Conservation (phyloP, 139 green algal genomes). For the Eudorina sp. region DNA sequence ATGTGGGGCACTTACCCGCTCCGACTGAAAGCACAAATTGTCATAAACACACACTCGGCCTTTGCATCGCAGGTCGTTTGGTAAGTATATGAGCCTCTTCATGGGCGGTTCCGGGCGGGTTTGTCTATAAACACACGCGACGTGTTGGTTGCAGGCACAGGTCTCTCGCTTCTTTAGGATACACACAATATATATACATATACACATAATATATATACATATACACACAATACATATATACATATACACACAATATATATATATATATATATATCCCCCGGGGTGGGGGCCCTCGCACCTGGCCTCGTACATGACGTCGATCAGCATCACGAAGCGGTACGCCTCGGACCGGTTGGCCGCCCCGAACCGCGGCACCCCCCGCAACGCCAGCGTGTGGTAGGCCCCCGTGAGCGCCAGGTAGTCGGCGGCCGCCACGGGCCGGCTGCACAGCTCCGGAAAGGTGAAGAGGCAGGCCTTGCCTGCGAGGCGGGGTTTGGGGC, state of each 20-base stretch:
- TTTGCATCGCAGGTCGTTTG: too few species aligned
- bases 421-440: slow-evolving; percentile 87
- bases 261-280: too few species aligned
- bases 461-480: slow-evolving; percentile 77
- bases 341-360: slow-evolving; percentile 70
- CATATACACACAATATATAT: too few species aligned
- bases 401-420: slow-evolving; percentile 82
- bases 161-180: too few species aligned
- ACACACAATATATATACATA: too few species aligned
- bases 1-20: too few species aligned
- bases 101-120: too few species aligned
- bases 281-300: slow-evolving; percentile 53
- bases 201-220: too few species aligned
- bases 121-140: neutral
- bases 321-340: slow-evolving; percentile 94
- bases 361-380: slow-evolving; percentile 85
- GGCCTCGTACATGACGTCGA: slow-evolving; percentile 97
- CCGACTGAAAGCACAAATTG: too few species aligned
- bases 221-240: too few species aligned
- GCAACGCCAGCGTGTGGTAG: slow-evolving; percentile 88
- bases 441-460: slow-evolving; percentile 91
- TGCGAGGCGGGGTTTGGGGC: slow-evolving; percentile 24
- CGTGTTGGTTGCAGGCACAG: neutral
- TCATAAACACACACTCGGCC: too few species aligned
- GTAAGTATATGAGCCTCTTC: too few species aligned